Evolutionary conservation across 495 filamentous ascomycete genomes (phyloP).

Genomic region (Bacidia gigantensis): DNA sequence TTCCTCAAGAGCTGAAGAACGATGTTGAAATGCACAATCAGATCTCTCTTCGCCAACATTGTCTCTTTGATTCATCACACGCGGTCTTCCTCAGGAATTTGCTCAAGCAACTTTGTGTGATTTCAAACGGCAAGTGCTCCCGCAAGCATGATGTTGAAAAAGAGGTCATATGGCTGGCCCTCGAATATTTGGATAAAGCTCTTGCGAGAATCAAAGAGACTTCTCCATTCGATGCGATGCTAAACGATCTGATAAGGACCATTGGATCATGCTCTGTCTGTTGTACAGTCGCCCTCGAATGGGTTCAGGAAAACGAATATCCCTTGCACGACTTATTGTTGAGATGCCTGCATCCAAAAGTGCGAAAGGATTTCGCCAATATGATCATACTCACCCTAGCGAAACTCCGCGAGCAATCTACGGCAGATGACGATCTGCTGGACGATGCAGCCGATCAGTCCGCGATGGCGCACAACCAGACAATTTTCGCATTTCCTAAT

Average conservation of each 20-base stretch:
- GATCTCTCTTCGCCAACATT: conserved; percentile 58
- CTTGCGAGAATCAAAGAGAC: conserved; percentile 60
- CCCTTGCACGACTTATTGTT: conserved; percentile 54
- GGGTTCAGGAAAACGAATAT: conserved; percentile 41
- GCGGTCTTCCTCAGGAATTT: conserved; percentile 49
- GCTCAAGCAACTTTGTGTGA: conserved; percentile 34
- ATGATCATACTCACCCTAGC: conserved; percentile 43
- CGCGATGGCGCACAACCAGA: conserved; percentile 15
- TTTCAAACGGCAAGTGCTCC: conserved; percentile 32
- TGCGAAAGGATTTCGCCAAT: conserved; percentile 44
- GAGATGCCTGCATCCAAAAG: conserved; percentile 42
- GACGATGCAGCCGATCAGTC: conserved; percentile 19
- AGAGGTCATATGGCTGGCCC: conserved; percentile 46
- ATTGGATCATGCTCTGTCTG: conserved; percentile 43
- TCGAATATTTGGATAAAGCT: conserved; percentile 68
- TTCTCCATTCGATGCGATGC: conserved; percentile 45
- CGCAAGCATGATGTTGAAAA: conserved; percentile 42
- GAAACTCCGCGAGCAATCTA: conserved; percentile 32
- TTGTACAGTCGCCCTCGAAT: conserved; percentile 46
- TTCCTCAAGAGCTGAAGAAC: conserved; percentile 42
- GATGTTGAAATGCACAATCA: conserved; percentile 62
- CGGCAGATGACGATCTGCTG: neutral
- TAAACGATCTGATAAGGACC: conserved; percentile 37
- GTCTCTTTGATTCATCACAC: conserved; percentile 65
- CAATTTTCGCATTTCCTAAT: conserved; percentile 5